Evolutionary conservation across 1,284 basidiomycete genomes (phyloP), one percentile per base, ranked within the genome.

Genomic region (Wallemia hederae): DNA sequence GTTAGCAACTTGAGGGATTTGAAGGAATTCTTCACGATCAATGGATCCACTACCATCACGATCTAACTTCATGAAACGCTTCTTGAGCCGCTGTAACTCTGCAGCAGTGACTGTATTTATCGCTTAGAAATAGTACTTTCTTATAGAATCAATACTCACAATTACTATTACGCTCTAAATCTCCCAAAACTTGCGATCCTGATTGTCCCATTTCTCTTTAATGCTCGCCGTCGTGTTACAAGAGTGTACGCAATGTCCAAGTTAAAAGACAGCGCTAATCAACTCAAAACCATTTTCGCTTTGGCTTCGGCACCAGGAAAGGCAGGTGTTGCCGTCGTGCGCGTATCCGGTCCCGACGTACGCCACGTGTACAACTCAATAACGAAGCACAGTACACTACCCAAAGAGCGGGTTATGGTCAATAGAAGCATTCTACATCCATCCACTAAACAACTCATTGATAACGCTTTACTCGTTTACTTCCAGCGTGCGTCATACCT

Each of bases 51-150:
- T 92, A 34, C 90, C 89, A 72, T 98, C 91, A 78, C 85, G 85
- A 72, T 98, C 94, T 66, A 98, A 81, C 74, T 98, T 98, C 88
- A 98, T 94, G 72, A 98, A 98, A 59, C 92, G 81, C 72, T 96
- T 97, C 78, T 96, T 96, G 65, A 98, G 77, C 57, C 92, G 80
- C 68, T 96, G 85, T 65, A 96, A 75, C 73, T 96, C 90, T 62
- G 80, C 78, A 55, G 82, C 84, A 34, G 86, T 92, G 79, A 96
- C 89, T 94, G 70, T 26, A 59, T 58, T 14, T 59, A 34, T 27
- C 15, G 39, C 26, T 26, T n/a, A n/a, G n/a, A 29, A 29, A 22
- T 29, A 31, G 7, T 33, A 33, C 19, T 7, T 9, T 33, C 7
- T 9, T 33, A 29, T 24, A 31, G 24, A 27, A 17, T 27, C 5